phyloP scores from a whole-genome alignment of 139 green algal species.

The Diplosphaera chodatii region DNA sequence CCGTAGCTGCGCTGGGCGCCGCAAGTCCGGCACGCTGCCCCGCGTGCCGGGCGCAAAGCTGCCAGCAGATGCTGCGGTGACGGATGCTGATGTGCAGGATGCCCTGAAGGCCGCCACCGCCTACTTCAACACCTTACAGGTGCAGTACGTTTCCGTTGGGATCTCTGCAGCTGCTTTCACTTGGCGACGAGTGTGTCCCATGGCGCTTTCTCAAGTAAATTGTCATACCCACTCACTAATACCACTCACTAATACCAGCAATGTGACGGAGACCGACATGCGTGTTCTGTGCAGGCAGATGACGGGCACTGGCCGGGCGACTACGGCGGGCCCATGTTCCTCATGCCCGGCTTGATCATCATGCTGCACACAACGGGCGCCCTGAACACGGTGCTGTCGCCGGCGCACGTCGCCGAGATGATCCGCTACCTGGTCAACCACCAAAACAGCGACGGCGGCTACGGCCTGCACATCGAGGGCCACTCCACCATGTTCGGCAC shows the following conservation, averaged over 20 bases:
- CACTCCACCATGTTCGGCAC: conserved; percentile 98
- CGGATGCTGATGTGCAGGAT: not conserved
- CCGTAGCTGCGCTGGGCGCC: conserved; percentile 23
- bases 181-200: no score
- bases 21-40: not conserved
- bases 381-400: conserved; percentile 69
- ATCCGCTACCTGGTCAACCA: conserved; percentile 92
- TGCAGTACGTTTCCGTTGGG: no score
- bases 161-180: no score
- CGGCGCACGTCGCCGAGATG: conserved; percentile 69
- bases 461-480: conserved; percentile 96
- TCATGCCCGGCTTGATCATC: conserved; percentile 95
- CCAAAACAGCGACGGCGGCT: conserved; percentile 93
- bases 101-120: not conserved
- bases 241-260: no score
- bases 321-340: conserved; percentile 98
- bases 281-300: no score
- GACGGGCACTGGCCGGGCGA: conserved; percentile 96
- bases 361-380: conserved; percentile 65
- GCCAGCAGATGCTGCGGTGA: not conserved
- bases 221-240: no score
- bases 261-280: no score
- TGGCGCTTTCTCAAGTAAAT: no score
- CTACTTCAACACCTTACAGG: conserved; percentile 29
- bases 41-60: not conserved